Conservation (phyloP, 2,329 filamentous ascomycete genomes). For the Aspergillus aculeatinus region DNA sequence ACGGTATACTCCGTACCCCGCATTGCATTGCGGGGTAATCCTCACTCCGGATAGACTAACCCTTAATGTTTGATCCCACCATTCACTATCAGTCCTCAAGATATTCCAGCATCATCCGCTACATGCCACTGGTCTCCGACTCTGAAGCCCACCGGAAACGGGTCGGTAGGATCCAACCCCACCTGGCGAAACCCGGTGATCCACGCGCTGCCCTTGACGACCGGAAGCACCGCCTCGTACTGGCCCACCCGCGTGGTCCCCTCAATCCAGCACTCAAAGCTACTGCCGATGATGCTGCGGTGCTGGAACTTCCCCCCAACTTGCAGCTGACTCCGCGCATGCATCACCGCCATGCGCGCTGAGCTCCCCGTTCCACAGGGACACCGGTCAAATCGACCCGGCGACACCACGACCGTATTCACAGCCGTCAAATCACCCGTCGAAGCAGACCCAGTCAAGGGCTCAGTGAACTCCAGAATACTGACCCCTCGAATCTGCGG, state of each 20-base stretch:
- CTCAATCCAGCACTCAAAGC: constrained; percentile 42
- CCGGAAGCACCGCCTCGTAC: constrained; percentile 42
- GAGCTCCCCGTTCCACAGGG: constrained; percentile 49
- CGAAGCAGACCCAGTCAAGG: constrained; percentile 22
- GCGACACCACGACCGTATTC: constrained; percentile 47
- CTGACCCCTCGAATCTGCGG: constrained; percentile 41
- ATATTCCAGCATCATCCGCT: too few species aligned
- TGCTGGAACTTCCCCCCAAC: constrained; percentile 40
- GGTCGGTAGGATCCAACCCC: constrained; percentile 40
- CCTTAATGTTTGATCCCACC: too few species aligned
- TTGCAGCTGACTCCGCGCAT: constrained; percentile 40
- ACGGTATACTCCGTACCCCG: too few species aligned
- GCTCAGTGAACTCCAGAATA: constrained; percentile 40
- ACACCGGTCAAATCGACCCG: constrained; percentile 47
- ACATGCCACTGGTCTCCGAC: too few species aligned
- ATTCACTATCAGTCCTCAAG: too few species aligned
- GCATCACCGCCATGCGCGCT: constrained; percentile 45
- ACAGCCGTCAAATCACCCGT: constrained; percentile 21
- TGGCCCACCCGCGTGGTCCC: constrained; percentile 40
- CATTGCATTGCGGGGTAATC: too few species aligned
- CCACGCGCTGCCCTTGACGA: constrained; percentile 46
- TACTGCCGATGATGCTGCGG: constrained; percentile 44
- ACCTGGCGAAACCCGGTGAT: constrained; percentile 46
- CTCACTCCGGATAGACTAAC: too few species aligned
- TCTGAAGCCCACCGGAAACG: too few species aligned